phyloP scores from a whole-genome alignment of 208 protist genomes.

The Leptomonas seymouri region DNA sequence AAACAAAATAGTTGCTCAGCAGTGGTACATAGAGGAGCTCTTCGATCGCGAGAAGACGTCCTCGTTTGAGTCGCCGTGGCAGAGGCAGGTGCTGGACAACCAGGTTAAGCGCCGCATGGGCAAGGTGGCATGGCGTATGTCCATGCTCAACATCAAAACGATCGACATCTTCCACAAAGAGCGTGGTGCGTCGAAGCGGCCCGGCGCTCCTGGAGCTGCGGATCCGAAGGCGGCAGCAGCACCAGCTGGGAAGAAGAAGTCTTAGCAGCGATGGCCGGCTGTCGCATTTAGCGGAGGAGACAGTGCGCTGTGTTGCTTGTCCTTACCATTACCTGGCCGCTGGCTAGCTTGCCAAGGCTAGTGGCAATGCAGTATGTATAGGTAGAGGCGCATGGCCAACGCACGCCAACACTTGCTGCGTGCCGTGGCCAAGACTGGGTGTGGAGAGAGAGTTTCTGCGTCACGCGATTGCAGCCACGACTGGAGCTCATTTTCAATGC shows the following conservation, averaged over 20 bases:
- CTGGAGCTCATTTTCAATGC: too few species aligned
- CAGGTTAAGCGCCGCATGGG: constrained; percentile 75
- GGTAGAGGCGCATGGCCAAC: too few species aligned
- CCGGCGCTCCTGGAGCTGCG: constrained; percentile 42
- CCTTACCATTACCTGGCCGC: not conserved
- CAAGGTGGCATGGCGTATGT: constrained; percentile 79
- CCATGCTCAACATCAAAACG: constrained; percentile 77
- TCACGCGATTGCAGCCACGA: too few species aligned
- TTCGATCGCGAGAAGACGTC: constrained; percentile 72
- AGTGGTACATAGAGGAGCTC: constrained; percentile 84
- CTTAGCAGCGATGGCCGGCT: not conserved
- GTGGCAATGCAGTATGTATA: too few species aligned
- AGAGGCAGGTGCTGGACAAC: constrained; percentile 82
- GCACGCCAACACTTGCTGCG: too few species aligned
- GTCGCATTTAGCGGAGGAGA: not conserved
- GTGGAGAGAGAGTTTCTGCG: too few species aligned
- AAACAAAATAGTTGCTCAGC: constrained; percentile 88
- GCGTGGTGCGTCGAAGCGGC: constrained; percentile 68
- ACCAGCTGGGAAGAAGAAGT: constrained; percentile 34
- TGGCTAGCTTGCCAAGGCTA: too few species aligned
- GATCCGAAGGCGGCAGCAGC: constrained; percentile 30
- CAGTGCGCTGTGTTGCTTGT: not conserved
- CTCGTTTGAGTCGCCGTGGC: constrained; percentile 85
- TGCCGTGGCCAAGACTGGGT: too few species aligned
- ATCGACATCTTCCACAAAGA: constrained; percentile 91